Conservation (phyloP, 441 rosid genomes). For the Omphalea diandra region DNA sequence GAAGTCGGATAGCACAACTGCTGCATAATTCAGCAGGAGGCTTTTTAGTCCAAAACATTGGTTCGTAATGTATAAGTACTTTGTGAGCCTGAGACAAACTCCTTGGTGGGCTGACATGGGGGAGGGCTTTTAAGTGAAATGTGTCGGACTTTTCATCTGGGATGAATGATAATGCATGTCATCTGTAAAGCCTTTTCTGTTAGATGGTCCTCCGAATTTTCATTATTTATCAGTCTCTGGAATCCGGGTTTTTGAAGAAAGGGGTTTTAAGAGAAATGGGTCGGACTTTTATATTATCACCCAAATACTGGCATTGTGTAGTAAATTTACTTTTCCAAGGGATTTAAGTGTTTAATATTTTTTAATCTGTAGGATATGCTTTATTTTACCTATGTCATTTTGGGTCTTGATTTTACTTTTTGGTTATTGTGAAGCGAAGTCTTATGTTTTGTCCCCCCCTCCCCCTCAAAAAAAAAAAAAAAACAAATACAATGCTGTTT, state of each 20-base stretch:
- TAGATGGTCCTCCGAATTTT: conserved; percentile 22
- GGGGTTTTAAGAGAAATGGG: conserved; percentile 15
- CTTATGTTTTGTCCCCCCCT: not conserved
- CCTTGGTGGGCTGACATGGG: conserved; percentile 12
- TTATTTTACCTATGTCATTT: not conserved
- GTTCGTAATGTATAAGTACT: conserved; percentile 28
- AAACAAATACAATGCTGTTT: no score
- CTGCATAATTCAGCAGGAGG: conserved; percentile 27
- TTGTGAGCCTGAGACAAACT: conserved; percentile 15
- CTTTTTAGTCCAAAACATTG: conserved; percentile 5
- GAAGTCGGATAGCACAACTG: conserved; percentile 36
- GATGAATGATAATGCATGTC: conserved; percentile 1
- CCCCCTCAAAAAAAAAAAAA: no score
- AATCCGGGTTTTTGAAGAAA: conserved; percentile 25
- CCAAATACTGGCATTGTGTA: conserved; percentile 6
- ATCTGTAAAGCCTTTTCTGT: conserved; percentile 17
- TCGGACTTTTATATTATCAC: conserved; percentile 1
- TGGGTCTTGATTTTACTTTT: conserved; percentile 1
- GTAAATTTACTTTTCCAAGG: conserved; percentile 4
- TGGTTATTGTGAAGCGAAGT: conserved; percentile 1
- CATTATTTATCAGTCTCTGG: conserved; percentile 29
- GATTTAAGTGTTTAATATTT: conserved; percentile 7
- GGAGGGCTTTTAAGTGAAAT: no score
- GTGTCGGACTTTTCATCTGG: no score
- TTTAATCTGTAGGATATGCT: not conserved